Conservation (phyloP, 164 flowering plant genomes). For the Piper longum region DNA sequence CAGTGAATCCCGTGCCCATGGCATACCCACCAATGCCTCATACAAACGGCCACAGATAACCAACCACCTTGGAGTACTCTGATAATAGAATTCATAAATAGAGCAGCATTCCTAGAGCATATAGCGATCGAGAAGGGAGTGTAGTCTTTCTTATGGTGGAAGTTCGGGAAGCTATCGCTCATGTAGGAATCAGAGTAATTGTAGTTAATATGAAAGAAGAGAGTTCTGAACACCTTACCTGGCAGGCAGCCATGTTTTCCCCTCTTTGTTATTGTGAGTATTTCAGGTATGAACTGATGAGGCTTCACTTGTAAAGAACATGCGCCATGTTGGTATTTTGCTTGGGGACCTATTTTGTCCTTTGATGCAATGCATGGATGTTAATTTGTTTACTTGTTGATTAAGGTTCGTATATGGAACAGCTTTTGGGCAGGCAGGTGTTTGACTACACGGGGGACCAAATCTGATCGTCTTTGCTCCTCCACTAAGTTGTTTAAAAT, state of each 20-base stretch:
- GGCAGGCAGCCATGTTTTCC: constrained; percentile 6
- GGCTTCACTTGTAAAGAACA: not conserved
- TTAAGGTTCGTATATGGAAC: not conserved
- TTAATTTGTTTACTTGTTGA: not conserved
- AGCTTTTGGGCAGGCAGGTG: not conserved
- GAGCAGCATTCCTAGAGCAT: not conserved
- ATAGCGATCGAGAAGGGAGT: constrained; percentile 1
- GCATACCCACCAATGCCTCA: constrained; percentile 60
- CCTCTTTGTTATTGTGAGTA: not conserved
- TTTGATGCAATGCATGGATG: not conserved
- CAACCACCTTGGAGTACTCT: constrained; percentile 1
- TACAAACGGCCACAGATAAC: constrained; percentile 44
- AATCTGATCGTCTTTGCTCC: not conserved
- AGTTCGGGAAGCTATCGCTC: not conserved
- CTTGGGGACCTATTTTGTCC: not conserved
- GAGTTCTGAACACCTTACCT: constrained; percentile 1
- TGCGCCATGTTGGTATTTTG: not conserved
- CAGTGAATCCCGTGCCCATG: constrained; percentile 50
- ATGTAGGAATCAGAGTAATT: not conserved
- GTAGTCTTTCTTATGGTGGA: not conserved
- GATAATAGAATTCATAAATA: constrained; percentile 9
- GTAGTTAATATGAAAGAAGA: not conserved
- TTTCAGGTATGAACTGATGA: not conserved
- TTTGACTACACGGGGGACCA: not conserved
- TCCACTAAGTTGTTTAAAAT: not conserved